Base-by-base conservation (phyloP, 192 early-diverging fungal species). In the Gorgonomyces haynaldii region DNA sequence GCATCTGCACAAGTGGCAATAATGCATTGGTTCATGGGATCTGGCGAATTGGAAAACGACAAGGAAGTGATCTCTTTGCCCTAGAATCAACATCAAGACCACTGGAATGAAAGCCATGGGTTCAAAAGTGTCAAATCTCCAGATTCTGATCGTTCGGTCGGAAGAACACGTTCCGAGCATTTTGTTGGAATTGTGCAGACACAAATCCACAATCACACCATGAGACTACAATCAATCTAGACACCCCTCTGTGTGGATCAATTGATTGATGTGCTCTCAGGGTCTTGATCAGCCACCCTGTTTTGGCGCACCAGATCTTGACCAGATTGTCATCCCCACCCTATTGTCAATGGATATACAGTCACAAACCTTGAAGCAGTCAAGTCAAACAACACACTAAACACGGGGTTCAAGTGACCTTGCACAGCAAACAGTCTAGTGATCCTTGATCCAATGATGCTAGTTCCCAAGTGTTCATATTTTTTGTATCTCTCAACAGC, bases 241-340 rank as follows among this genome's bases (percentile, higher is more conserved):
- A 41, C 0, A 41, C n/a, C 21, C 5, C 22, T 16, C 0, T 41
- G 5, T 6, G 10, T 19, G 6, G 16, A 6, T 8, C 28, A 2
- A 37, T 13, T 0, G 46, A 35, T n/a, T 35, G 34, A 20, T 49
- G 46, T n/a, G 46, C 15, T 26, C 46, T 29, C 1, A 49, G 9
- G 0, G 46, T 49, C 6, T 38, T 24, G 4, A 49, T 29, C 22
- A 49, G 28, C 24, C 28, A 49, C 1, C 46, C 46, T 5, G 46
- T 49, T 20, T 28, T 36, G 7, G 46, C 28, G 24, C 36, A 35
- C 46, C 46, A 49, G 1, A 49, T 21, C 4, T 49, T 49, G 7
- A 49, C 46, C 24, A 49, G 9, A 25, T 49, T 34, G 28, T 49
- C 46, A 25, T 49, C 46, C 15, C 34, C 46, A 6, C 46, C n/a